Evolutionary conservation across 2,329 filamentous ascomycete genomes (phyloP), one percentile per base, ranked within the genome.

Genomic region (Arthrobotrys sinensis): DNA sequence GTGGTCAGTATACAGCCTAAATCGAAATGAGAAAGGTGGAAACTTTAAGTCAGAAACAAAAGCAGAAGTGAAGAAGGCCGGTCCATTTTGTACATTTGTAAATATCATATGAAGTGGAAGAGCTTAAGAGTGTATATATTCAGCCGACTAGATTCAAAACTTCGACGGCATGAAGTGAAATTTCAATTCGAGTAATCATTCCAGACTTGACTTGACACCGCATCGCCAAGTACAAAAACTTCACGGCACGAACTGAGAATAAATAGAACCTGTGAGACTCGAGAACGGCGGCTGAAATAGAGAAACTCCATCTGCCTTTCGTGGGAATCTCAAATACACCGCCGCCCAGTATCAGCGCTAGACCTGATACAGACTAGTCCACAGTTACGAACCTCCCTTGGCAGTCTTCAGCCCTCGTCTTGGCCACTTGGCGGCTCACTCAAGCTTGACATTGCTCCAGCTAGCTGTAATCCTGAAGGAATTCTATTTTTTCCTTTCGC

Each of bases 311-410:
- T 38, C 52, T 14, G 14, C 6, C 53, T 40, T n/a, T 12, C 16
- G 5, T 53, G 12, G 62, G 50, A 73, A 75, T 75, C 52, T 68
- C 70, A 75, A 75, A 75, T 75, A 52, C 62, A 64, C 36, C 16
- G 8, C 40, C 38, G 63, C 63, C 52, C 32, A 75, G 53, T 4
- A 50, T 75, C 70, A 75, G 70, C 70, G 70, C 70, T 75, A 75
- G 34, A 16, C 63, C 45, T 8, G n/a, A 75, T 46, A 19, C 6
- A 34, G 63, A 52, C 52, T 75, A 63, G 70, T 38, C 19, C 21
- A 4, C 21, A 28, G 60, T 32, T 19, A 66, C 50, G 52, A 67
- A 38, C 24, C 16, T 28, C 14, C 12, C 70, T 75, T 68, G 63
- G 63, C 70, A 32, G 32, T 21, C 32, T 75, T 68, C 63, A 67